These are phyloP conservation scores for Cryptosporidium baileyi DNA, from an alignment of 169 alveolate genomes.

Conservation along the genomic window DNA sequence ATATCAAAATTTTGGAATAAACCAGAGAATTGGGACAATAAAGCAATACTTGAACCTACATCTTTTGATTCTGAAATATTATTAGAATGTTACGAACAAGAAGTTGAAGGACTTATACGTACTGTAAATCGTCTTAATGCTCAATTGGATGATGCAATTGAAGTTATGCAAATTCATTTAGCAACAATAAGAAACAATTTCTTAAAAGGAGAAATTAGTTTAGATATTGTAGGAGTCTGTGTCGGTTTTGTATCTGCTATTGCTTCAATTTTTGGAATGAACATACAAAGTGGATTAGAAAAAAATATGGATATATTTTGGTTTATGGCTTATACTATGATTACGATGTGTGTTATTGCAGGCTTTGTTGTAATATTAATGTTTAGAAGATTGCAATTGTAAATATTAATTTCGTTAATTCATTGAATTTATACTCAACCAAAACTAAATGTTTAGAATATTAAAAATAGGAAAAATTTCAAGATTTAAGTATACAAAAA, in stretches of 20 bases:
- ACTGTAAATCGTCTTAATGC: conserved; percentile 76
- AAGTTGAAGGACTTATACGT: conserved; percentile 78
- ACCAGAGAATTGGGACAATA: conserved; percentile 77
- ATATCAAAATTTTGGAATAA: conserved; percentile 76
- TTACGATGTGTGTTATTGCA: conserved; percentile 71
- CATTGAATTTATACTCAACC: neutral
- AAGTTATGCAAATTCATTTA: conserved; percentile 80
- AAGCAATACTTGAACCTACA: conserved; percentile 73
- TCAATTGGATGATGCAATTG: conserved; percentile 81
- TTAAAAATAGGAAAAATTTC: no score
- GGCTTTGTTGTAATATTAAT: conserved; percentile 43
- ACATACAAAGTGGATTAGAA: conserved; percentile 79
- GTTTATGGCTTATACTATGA: conserved; percentile 76
- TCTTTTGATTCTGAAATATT: conserved; percentile 79
- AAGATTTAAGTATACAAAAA: no score
- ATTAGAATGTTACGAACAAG: conserved; percentile 81
- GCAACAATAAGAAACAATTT: conserved; percentile 81
- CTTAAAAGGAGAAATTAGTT: conserved; percentile 79
- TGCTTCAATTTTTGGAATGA: conserved; percentile 84
- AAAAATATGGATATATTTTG: conserved; percentile 75
- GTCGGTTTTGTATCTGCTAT: conserved; percentile 80
- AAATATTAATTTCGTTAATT: neutral
- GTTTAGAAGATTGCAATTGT: conserved; percentile 59
- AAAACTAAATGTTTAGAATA: no score
- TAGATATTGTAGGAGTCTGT: conserved; percentile 79